A percentile compares a stretch with the other conserved stretches of the same genome.
Evolutionary conservation across 2,329 filamentous ascomycete genomes (phyloP).

Genomic region (Beauveria brongniartii): DNA sequence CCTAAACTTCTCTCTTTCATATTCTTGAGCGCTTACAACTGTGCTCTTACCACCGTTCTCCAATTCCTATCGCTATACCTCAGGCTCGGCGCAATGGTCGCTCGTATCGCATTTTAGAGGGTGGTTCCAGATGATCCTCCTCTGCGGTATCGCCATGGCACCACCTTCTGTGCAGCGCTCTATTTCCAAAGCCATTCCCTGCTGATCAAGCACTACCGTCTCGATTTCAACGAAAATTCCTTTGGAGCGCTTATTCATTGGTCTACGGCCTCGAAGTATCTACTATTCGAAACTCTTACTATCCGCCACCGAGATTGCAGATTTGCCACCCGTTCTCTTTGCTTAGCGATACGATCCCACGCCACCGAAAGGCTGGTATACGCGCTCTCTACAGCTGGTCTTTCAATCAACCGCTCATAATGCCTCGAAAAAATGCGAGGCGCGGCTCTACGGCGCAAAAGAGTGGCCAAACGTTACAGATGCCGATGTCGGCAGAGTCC

Average conservation of each 20-base stretch:
- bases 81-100: conserved; percentile 20
- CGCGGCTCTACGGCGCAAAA: conserved; percentile 25
- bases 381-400: neutral
- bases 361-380: conserved; percentile 11
- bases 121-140: conserved; percentile 32
- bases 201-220: neutral
- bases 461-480: neutral
- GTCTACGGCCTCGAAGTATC: neutral
- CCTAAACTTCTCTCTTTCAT: neutral
- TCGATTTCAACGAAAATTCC: neutral
- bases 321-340: conserved; percentile 5
- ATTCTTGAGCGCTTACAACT: neutral
- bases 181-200: neutral
- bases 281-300: neutral
- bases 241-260: no score
- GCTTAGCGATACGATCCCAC: neutral
- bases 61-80: neutral
- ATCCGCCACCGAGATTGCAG: neutral
- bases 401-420: neutral
- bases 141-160: conserved; percentile 44
- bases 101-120: conserved; percentile 45
- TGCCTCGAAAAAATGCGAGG: conserved; percentile 19
- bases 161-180: conserved; percentile 35
- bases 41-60: neutral
- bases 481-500: conserved; percentile 20